Percentiles rank a stretch among this genome's conserved stretches.
These are phyloP conservation scores for Dittrichia graveolens DNA, from an alignment of 129 eudicot genomes.

Conservation along the genomic window DNA sequence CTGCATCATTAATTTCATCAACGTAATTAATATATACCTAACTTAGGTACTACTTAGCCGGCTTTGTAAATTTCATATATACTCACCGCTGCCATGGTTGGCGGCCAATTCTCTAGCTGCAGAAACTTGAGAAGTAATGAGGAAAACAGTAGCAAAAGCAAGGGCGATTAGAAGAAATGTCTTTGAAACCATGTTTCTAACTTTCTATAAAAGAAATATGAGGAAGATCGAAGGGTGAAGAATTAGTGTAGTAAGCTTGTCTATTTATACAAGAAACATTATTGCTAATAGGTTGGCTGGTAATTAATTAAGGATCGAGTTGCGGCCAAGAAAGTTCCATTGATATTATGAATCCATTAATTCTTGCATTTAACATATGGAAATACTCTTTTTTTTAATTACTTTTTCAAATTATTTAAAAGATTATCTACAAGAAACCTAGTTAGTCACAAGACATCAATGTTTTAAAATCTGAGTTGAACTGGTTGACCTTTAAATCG, in stretches of 20 bases:
- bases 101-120: slow-evolving; percentile 35
- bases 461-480: too few species aligned
- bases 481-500: too few species aligned
- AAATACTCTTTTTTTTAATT: too few species aligned
- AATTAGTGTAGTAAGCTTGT: not conserved
- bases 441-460: too few species aligned
- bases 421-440: too few species aligned
- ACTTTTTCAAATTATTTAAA: too few species aligned
- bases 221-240: slow-evolving; percentile 24
- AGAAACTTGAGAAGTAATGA: slow-evolving; percentile 34
- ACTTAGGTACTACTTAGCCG: too few species aligned
- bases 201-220: not conserved
- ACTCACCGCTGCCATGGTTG: slow-evolving; percentile 31
- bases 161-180: slow-evolving; percentile 32
- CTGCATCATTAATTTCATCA: not conserved
- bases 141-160: slow-evolving; percentile 32
- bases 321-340: not conserved
- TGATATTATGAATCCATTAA: too few species aligned
- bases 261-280: slow-evolving; percentile 30
- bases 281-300: slow-evolving; percentile 27
- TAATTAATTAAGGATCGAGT: not conserved
- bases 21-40: not conserved
- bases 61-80: not conserved
- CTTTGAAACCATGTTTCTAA: slow-evolving; percentile 27
- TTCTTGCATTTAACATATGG: too few species aligned